phyloP scores from a whole-genome alignment of 164 flowering plant species.

The Aristolochia californica region DNA sequence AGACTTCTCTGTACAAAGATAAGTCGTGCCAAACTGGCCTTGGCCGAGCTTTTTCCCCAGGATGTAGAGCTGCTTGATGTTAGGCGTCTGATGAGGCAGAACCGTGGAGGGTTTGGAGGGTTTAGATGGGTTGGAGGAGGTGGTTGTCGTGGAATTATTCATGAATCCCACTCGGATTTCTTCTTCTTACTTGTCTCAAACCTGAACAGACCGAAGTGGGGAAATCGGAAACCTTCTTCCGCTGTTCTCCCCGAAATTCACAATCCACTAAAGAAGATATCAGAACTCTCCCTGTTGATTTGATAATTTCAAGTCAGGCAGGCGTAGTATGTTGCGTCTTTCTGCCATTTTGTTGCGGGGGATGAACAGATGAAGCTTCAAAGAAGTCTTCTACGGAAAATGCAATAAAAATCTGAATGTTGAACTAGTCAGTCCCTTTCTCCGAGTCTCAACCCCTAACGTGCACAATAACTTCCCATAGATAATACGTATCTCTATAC shows the following conservation, averaged over 20 bases:
- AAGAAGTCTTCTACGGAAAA: no score
- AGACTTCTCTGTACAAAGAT: slow-evolving; percentile 48
- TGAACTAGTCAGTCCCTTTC: no score
- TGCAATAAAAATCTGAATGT: no score
- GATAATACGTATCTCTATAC: no score
- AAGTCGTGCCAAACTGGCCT: slow-evolving; percentile 91
- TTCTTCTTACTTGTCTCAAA: not conserved
- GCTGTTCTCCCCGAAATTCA: not conserved
- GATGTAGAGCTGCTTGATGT: slow-evolving; percentile 52
- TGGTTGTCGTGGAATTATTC: slow-evolving; percentile 17
- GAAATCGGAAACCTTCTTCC: not conserved
- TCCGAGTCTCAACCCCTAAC: no score
- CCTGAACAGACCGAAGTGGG: not conserved
- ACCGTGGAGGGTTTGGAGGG: slow-evolving; percentile 20
- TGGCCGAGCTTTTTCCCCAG: slow-evolving; percentile 79
- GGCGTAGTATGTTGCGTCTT: no score
- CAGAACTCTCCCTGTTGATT: no score
- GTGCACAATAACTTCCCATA: no score
- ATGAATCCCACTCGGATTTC: slow-evolving; percentile 8
- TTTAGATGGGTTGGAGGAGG: not conserved
- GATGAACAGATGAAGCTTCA: no score
- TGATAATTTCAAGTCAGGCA: no score
- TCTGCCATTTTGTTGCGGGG: no score
- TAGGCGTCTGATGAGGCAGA: slow-evolving; percentile 58
- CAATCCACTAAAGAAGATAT: not conserved